Base-by-base conservation (phyloP, 352 stramenopile genomes). In the Saprolegnia parasitica region DNA sequence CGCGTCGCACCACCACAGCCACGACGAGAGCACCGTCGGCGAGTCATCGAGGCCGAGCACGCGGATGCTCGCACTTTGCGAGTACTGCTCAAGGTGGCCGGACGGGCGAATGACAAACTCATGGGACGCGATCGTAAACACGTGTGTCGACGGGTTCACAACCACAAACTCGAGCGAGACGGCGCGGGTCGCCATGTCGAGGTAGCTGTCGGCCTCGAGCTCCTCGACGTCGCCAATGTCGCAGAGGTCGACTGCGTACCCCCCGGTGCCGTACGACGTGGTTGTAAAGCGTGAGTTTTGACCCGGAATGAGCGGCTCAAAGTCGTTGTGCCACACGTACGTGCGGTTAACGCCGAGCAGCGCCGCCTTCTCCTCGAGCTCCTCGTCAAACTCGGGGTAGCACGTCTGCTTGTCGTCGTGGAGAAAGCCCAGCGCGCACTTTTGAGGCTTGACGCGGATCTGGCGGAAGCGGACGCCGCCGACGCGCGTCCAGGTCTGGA, bases 61-160 rank as follows among this genome's bases (percentile, higher is more conserved):
- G 37, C 87, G 85, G 40, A 95, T 74, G 58, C 92, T 86, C 3
- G 87, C 88, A 63, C 85, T 93, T 60, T 95, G 87, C 0, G 83
- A 78, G 35, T 78, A 93, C 57, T 95, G 86, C 52, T 91, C 81
- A 21, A 95, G 77, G 54, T 95, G 86, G 16, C 87, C 87, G 0
- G 87, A 95, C 21, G 87, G 83, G 61, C 81, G 80, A 49, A 93
- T 81, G 52, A 77, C 87, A 71, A 95, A 90, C 5, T 93, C 85
- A 67, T 95, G 87, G 74, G 83, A 87, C 40, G 85, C 86, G 65
- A 94, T 82, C 15, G 88, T 95, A 61, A 96, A 92, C 3, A 96
- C 83, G n/a, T 86, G 81, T n/a, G 88, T 95, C 40, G 93, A 76
- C 0, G 88, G 88, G 58, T 96, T 96, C 56, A 95, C 75, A 39